Evolutionary conservation across 805 yeast genomes (phyloP), one percentile per base, ranked within the genome.

Genomic region (Candida palmyrensis): DNA sequence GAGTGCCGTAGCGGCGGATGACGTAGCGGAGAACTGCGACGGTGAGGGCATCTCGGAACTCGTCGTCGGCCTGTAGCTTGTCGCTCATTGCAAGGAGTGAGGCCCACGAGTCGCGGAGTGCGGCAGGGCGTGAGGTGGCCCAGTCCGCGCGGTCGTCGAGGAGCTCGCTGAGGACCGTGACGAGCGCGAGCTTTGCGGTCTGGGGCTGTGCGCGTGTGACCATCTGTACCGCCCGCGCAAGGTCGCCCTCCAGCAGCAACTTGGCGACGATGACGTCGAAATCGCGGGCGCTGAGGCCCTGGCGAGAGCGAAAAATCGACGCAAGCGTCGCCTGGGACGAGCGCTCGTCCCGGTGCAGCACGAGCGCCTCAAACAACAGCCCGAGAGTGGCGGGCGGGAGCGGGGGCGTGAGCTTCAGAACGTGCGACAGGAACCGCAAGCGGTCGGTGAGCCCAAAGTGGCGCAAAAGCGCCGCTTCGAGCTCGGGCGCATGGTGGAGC

Each of bases 341-440:
- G 21, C 51, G 57, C 27, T 53, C 49, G 27, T 51, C 47, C 32
- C 50, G 57, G 10, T 25, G n/a, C n/a, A n/a, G 18, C 23, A 59
- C 35, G 29, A 62, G 62, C 5, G 55, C 44, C 13, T 45, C 40
- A 29, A 64, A 55, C 19, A 66, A 43, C 39, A 52, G 53, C 4
- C 65, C 51, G 5, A 64, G 40, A 2, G 65, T 51, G 44, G 51
- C 52, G 16, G 67, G 40, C 18, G 45, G 41, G n/a, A 63, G 39
- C 6, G 66, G 67, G 4, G 60, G 49, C n/a, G 31, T 37, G 12
- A 29, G n/a, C 11, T 8, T 21, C 4, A 14, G 23, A 11, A 28
- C 12, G 8, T 18, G n/a, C n/a, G n/a, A 9, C 17, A 17, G 30
- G 20, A 17, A 16, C 11, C 5, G 18, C 22, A 25, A 25, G 30